Conservation (phyloP, 805 yeast genomes). For the Ogataea paraovalis region DNA sequence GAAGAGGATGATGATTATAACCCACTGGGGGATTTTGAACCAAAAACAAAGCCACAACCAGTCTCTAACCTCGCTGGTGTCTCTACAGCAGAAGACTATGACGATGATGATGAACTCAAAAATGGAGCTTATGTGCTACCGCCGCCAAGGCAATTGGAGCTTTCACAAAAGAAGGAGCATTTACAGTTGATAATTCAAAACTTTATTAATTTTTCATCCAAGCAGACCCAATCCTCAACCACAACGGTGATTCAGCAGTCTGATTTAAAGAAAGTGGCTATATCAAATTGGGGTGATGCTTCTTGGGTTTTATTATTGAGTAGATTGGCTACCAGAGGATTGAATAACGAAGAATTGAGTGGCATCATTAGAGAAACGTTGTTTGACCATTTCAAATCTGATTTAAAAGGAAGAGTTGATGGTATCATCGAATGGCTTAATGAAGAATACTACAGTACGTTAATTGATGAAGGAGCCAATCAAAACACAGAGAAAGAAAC, state of each 20-base stretch:
- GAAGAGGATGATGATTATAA: slow-evolving; percentile 29
- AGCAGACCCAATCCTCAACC: slow-evolving; percentile 21
- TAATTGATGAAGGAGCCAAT: slow-evolving; percentile 36
- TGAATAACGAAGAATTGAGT: slow-evolving; percentile 46
- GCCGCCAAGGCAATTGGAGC: slow-evolving; percentile 49
- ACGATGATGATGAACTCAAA: slow-evolving; percentile 19
- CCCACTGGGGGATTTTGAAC: slow-evolving; percentile 1
- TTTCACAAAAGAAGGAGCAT: slow-evolving; percentile 54
- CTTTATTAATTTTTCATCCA: slow-evolving; percentile 46
- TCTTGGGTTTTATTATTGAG: slow-evolving; percentile 76
- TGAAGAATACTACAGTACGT: slow-evolving; percentile 80
- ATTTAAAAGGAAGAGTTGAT: slow-evolving; percentile 69
- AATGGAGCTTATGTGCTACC: slow-evolving; percentile 43
- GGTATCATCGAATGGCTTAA: slow-evolving; percentile 86
- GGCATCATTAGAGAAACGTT: slow-evolving; percentile 65
- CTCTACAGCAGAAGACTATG: slow-evolving; percentile 16
- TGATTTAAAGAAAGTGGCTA: slow-evolving; percentile 52
- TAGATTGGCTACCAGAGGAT: slow-evolving; percentile 80
- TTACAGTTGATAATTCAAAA: slow-evolving; percentile 55
- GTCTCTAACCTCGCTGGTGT: neutral
- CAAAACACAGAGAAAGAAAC: slow-evolving; percentile 12
- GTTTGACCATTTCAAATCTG: slow-evolving; percentile 67
- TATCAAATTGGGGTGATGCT: slow-evolving; percentile 50
- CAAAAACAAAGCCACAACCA: neutral
- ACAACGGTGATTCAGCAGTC: slow-evolving; percentile 8